phyloP scores from a whole-genome alignment of 192 early-diverging fungal species.

The Allomyces macrogynus region DNA sequence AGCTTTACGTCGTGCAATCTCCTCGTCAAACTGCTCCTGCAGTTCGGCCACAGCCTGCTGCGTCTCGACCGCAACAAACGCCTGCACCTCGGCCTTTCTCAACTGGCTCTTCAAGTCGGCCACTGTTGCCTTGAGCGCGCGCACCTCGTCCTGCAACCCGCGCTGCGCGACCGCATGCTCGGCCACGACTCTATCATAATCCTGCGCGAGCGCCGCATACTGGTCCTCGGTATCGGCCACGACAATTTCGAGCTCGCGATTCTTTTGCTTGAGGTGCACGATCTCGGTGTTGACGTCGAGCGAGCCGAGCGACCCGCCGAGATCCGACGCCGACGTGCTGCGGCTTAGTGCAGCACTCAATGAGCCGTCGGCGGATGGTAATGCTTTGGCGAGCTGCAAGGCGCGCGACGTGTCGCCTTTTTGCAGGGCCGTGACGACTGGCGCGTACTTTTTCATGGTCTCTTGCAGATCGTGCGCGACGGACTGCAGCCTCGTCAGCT shows the following conservation, averaged over 20 bases:
- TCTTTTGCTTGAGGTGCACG: conserved; percentile 16
- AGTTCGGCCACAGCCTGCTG: no score
- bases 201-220: no score
- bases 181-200: no score
- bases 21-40: no score
- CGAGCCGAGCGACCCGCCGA: conserved; percentile 5
- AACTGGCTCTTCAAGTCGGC: no score
- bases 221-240: conserved; percentile 20
- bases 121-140: no score
- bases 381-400: conserved; percentile 11
- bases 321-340: conserved; percentile 1
- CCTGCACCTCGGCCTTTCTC: no score
- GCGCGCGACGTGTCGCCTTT: conserved; percentile 9
- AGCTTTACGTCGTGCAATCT: no score
- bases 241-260: conserved; percentile 31
- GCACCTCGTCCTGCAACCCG: no score
- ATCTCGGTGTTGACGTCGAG: conserved; percentile 20
- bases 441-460: conserved; percentile 7
- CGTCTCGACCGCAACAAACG: no score
- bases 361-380: conserved; percentile 11
- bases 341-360: no score
- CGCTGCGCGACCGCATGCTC: no score
- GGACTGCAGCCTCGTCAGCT: conserved; percentile 9
- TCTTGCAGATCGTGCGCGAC: conserved; percentile 17
- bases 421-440: conserved; percentile 11